Evolutionary conservation across 805 yeast genomes (phyloP), one percentile per base, ranked within the genome.

Genomic region (Yarrowia yakushimensis): DNA sequence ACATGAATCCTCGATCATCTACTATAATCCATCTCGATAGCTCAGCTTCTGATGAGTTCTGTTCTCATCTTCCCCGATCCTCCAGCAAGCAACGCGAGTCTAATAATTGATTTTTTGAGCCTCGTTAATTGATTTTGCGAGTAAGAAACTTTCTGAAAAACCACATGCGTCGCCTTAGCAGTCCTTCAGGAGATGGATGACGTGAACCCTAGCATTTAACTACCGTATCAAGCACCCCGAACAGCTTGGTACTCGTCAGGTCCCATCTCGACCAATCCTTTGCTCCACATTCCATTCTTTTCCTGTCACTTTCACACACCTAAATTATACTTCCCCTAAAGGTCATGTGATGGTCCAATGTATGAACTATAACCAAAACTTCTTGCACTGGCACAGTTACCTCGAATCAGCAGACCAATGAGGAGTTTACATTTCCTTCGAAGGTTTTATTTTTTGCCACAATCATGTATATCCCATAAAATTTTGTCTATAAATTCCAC

Each of bases 271-370:
- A 25, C 48, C 48, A 6, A 22, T 27, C 18, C 17, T 23, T 13
- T n/a, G 3, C 17, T 5, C 12, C 52, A 28, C 36, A 13, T 45
- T 45, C 52, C 52, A 45, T 36, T n/a, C 36, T 45, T 45, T 45
- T 45, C 52, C 52, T n/a, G 30, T 30, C 52, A n/a, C 31, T 18
- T 9, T 18, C 33, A 11, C 27, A 25, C 4, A 31, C 17, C 48
- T 13, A 41, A 42, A 45, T 45, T 45, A 45, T 18, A 45, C 36
- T 45, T 45, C 20, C 52, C 52, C 17, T 8, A 45, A 11, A 9
- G 52, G 52, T 45, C 52, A 45, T 45, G 52, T 45, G 52, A 45
- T 36, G 52, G 45, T 8, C 27, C 18, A 41, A 41, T 23, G 13
- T 13, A 1, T 9, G 13, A 41, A 41, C 45, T n/a, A 22, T 23